Evolutionary conservation across 345 rosid species (phyloP).

Genomic region (Hibiscus mutabilis): DNA sequence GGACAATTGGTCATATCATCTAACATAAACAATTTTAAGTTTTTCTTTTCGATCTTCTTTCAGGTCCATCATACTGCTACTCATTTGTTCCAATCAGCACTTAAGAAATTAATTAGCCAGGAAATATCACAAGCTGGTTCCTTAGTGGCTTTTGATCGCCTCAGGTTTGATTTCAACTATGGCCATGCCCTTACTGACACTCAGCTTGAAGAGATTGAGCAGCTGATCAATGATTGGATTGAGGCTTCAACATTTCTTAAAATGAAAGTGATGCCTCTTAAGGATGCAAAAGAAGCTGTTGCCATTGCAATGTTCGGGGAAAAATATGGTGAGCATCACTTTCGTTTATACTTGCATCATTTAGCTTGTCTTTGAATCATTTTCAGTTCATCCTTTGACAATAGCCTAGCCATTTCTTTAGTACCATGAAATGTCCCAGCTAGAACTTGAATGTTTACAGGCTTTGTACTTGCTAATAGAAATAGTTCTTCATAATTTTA

Average conservation of each 20-base stretch:
- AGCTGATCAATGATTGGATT: conserved; percentile 76
- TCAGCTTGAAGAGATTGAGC: conserved; percentile 72
- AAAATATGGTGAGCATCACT: conserved; percentile 68
- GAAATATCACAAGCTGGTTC: conserved; percentile 99
- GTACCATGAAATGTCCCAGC: neutral
- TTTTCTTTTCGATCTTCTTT: conserved; percentile 7
- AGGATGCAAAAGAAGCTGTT: conserved; percentile 76
- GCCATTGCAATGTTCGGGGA: conserved; percentile 99
- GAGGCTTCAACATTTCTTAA: conserved; percentile 65
- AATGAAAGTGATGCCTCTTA: conserved; percentile 75
- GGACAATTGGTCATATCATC: neutral
- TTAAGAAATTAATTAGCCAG: conserved; percentile 71
- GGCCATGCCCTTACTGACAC: conserved; percentile 54
- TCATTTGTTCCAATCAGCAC: conserved; percentile 90
- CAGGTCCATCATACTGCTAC: conserved; percentile 99
- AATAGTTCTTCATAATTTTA: neutral
- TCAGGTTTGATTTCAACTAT: conserved; percentile 92
- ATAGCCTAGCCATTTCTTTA: neutral
- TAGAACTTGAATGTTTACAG: neutral
- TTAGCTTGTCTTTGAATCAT: neutral
- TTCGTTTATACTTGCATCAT: neutral
- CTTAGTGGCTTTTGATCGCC: conserved; percentile 90
- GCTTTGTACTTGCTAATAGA: neutral
- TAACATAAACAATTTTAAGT: neutral
- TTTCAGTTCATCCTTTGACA: neutral